Conservation (phyloP, 306 rosid species). For the Luffa aegyptiaca region DNA sequence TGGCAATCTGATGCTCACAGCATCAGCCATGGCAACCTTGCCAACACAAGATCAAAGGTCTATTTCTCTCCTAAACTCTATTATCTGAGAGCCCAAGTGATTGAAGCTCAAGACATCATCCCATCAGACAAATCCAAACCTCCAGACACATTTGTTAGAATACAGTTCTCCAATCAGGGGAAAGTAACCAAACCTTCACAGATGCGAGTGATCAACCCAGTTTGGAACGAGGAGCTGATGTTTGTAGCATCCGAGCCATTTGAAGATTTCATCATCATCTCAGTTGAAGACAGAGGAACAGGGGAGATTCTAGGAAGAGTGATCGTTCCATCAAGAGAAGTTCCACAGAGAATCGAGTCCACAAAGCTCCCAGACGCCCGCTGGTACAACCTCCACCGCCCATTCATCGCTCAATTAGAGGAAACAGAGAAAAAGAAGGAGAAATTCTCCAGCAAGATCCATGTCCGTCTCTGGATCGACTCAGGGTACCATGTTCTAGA, state of each 20-base stretch:
- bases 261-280: conserved; percentile 47
- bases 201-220: conserved; percentile 32
- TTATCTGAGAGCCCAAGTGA: conserved; percentile 66
- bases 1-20: conserved; percentile 97
- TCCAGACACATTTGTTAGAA: conserved; percentile 38
- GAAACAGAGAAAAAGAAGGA: conserved; percentile 67
- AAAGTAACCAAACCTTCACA: conserved; percentile 34
- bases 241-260: conserved; percentile 87
- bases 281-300: conserved; percentile 55
- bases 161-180: conserved; percentile 48
- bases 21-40: conserved; percentile 49
- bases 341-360: conserved; percentile 38
- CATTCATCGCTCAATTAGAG: conserved; percentile 24
- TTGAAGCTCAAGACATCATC: conserved; percentile 81
- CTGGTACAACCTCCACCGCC: conserved; percentile 66
- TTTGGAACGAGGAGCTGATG: conserved; percentile 85
- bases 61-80: conserved; percentile 83
- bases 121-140: conserved; percentile 48
- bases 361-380: conserved; percentile 54
- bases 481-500: conserved; percentile 88
- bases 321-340: conserved; percentile 34
- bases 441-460: conserved; percentile 88
- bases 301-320: conserved; percentile 59
- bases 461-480: conserved; percentile 54
- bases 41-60: conserved; percentile 72